These are phyloP conservation scores for Phtheirospermum japonicum DNA, from an alignment of 257 asterid species.

Conservation along the genomic window DNA sequence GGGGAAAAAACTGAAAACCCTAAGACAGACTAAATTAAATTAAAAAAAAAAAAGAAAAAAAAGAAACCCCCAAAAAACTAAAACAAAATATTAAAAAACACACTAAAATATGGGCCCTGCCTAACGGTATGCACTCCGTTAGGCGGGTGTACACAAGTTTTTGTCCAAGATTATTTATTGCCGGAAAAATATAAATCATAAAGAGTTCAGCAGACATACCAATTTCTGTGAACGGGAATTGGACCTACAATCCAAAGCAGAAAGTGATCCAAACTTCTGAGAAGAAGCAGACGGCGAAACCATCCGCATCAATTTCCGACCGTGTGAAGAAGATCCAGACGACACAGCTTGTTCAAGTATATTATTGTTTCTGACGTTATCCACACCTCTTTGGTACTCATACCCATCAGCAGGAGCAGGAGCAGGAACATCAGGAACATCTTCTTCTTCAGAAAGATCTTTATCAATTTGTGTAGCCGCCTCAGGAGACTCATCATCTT, in stretches of 20 bases:
- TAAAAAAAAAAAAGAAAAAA: no score
- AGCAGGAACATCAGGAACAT: conserved; percentile 18
- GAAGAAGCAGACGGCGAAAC: conserved; percentile 83
- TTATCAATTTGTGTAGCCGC: conserved; percentile 42
- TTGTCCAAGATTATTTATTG: no score
- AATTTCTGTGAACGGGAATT: conserved; percentile 71
- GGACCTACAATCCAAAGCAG: conserved; percentile 90
- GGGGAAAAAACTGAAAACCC: no score
- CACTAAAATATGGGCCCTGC: no score
- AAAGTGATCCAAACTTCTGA: conserved; percentile 98
- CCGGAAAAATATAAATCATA: conserved; percentile 12
- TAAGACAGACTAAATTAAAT: no score
- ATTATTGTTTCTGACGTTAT: conserved; percentile 41
- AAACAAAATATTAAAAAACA: no score
- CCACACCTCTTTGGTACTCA: conserved; percentile 51
- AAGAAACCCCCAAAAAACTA: no score
- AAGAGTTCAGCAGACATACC: conserved; percentile 40
- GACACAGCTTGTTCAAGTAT: conserved; percentile 69
- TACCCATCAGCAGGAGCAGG: conserved; percentile 59
- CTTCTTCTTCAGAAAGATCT: conserved; percentile 74
- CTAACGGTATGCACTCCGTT: no score
- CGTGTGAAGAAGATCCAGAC: conserved; percentile 85
- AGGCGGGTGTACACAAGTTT: no score
- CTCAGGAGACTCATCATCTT: conserved; percentile 74
- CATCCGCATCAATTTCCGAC: conserved; percentile 50